A percentile compares a stretch with the other conserved stretches of the same genome.
These are phyloP conservation scores for Fermentozyma sake DNA, from an alignment of 1,139 yeast species.

Conservation along the genomic window DNA sequence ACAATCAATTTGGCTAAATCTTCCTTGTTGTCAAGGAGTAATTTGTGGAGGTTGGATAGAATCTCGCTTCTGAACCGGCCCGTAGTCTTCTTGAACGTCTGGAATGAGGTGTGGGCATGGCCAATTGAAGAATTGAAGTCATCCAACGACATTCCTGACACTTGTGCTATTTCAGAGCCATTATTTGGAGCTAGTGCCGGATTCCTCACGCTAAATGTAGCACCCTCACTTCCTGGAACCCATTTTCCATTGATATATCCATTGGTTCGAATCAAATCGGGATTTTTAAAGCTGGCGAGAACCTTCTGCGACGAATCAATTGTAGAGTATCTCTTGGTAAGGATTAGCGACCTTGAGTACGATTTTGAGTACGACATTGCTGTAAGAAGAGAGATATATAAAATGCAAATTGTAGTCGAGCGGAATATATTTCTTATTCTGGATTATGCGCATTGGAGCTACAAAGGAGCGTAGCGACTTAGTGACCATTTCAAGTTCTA, in stretches of 20 bases:
- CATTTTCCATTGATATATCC: constrained; percentile 45
- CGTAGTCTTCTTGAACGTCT: constrained; percentile 31
- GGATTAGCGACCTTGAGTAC: too few relatives aligned
- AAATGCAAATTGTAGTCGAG: too few relatives aligned
- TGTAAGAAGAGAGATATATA: too few relatives aligned
- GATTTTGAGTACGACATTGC: too few relatives aligned
- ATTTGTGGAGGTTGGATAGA: constrained; percentile 25
- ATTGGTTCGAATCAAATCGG: constrained; percentile 29
- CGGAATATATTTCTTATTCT: too few relatives aligned
- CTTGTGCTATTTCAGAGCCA: constrained; percentile 29
- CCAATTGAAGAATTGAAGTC: constrained; percentile 39
- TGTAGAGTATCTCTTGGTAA: constrained; percentile 1
- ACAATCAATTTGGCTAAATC: constrained; percentile 28
- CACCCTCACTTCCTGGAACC: constrained; percentile 24
- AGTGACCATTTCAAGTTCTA: too few relatives aligned
- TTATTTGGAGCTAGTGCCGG: constrained; percentile 35
- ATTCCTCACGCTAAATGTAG: constrained; percentile 39
- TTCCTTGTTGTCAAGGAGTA: constrained; percentile 22
- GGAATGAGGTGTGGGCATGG: constrained; percentile 34
- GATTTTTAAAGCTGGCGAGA: constrained; percentile 23
- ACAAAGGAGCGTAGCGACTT: too few relatives aligned
- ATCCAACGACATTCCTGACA: constrained; percentile 28
- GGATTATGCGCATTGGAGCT: too few relatives aligned
- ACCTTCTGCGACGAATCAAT: constrained; percentile 10
- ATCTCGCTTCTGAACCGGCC: constrained; percentile 37